Evolutionary conservation across 177 flowering plant genomes (phyloP).

Genomic region (Vitis hybrid): DNA sequence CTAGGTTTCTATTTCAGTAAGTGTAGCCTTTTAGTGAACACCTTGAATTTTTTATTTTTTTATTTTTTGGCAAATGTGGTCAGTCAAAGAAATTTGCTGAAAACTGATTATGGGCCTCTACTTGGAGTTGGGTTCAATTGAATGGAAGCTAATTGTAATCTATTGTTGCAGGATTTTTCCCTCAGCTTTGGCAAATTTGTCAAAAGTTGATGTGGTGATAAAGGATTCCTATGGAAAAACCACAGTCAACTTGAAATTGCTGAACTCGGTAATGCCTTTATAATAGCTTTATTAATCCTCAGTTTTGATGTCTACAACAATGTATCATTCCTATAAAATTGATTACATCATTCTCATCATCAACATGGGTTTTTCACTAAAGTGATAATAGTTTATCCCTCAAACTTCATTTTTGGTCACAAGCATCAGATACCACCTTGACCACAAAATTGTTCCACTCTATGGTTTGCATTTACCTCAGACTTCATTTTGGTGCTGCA

Average conservation of each 20-base stretch:
- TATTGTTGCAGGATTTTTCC: slow-evolving; percentile 72
- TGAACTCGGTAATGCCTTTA: slow-evolving; percentile 59
- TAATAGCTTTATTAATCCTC: neutral
- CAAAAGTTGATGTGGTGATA: slow-evolving; percentile 63
- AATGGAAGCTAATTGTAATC: slow-evolving; percentile 8
- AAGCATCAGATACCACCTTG: too few relatives aligned
- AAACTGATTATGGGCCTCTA: neutral
- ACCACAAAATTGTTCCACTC: too few relatives aligned
- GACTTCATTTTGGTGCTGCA: too few relatives aligned
- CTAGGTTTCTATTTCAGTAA: slow-evolving; percentile 66
- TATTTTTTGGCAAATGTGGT: too few relatives aligned
- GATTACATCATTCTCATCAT: neutral
- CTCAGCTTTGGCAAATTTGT: slow-evolving; percentile 61
- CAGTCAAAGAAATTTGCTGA: too few relatives aligned
- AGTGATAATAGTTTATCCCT: too few relatives aligned
- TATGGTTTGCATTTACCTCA: too few relatives aligned
- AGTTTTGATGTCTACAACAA: neutral
- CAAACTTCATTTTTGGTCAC: too few relatives aligned
- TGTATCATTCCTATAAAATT: neutral
- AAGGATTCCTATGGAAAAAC: slow-evolving; percentile 70
- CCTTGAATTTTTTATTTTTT: too few relatives aligned
- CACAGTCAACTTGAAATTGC: slow-evolving; percentile 57
- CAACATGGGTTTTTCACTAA: neutral
- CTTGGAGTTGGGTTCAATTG: neutral
- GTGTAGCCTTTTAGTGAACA: slow-evolving; percentile 11